A percentile compares a stretch with the other conserved stretches of the same genome.
These are phyloP conservation scores for Gossypium lobatum DNA, from an alignment of 441 rosid species.

Conservation along the genomic window DNA sequence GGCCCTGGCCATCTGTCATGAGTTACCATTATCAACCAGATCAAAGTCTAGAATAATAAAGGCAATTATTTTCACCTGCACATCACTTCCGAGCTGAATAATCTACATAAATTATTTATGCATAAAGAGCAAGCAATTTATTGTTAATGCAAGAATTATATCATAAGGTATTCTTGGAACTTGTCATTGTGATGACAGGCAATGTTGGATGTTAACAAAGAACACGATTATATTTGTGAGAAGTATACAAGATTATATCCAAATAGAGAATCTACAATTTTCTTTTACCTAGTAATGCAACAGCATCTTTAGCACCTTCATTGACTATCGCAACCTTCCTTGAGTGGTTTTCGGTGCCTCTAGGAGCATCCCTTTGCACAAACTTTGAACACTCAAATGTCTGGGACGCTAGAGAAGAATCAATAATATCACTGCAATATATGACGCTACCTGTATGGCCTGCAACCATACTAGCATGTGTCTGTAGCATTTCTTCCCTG, in stretches of 20 bases:
- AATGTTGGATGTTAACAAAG: background rate
- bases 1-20: background rate
- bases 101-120: background rate
- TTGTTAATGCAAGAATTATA: background rate
- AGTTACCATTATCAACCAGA: background rate
- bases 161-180: background rate
- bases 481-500: conserved; percentile 53
- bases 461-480: conserved; percentile 48
- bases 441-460: conserved; percentile 44
- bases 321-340: conserved; percentile 63
- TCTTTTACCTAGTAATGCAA: conserved; percentile 71
- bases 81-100: background rate
- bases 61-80: background rate
- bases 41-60: background rate
- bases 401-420: conserved; percentile 24
- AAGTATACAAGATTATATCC: background rate
- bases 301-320: conserved; percentile 83
- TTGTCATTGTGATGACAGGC: background rate
- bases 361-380: conserved; percentile 19
- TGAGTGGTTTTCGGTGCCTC: conserved; percentile 9
- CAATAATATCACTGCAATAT: conserved; percentile 48
- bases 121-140: background rate
- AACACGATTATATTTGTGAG: background rate
- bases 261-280: background rate
- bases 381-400: conserved; percentile 11